Evolutionary conservation across 495 filamentous ascomycete species (phyloP), one percentile per base, ranked within the genome.

Genomic region (Hyaloscypha bicolor): DNA sequence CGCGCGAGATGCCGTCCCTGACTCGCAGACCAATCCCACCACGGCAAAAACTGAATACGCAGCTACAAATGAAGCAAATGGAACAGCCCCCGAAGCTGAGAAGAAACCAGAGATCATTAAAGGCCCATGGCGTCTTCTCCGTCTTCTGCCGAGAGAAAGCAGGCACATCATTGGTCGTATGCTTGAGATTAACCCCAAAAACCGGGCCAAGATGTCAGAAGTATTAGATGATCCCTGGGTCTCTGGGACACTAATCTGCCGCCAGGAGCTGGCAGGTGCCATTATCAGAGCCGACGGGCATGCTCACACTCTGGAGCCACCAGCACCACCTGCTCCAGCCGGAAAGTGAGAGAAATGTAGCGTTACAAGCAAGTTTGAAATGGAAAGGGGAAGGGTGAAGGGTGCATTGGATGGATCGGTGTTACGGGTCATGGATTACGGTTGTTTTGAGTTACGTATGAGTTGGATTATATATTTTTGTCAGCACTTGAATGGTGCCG

Each of bases 161-260:
- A 83, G 95, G 33, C 87, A 92, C 71, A 92, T 99, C 66, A 93
- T 99, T 61, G 90, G 91, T 29, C 85, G 91, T 52, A 99, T 99
- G 95, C 83, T 99, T 58, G 93, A 96, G 71, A 81, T 97, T 51
- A 87, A 95, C 71, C 93, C 95, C 5, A 91, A 87, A 70, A 89
- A 90, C 64, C 86, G 95, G 51, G 96, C 93, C 6, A 93, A 84
- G 6, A 86, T 98, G 77, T 83, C 88, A 19, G 93, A 98, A 75
- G 91, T 98, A 19, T 78, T 96, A 67, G 83, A 85, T 8, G 96
- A 99, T 76, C 87, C 90, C n/a, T 99, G 96, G 95, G 87, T 98
- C 39, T 83, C 83, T 14, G 85, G 86, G 65, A 90, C 91, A 55
- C 79, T 85, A 21, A 86, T 87, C 57, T 87, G 85, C 69, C 71